Evolutionary conservation across 2,329 filamentous ascomycete species (phyloP), one percentile per base, ranked within the genome.

Genomic region (Diaporthe nobilis): DNA sequence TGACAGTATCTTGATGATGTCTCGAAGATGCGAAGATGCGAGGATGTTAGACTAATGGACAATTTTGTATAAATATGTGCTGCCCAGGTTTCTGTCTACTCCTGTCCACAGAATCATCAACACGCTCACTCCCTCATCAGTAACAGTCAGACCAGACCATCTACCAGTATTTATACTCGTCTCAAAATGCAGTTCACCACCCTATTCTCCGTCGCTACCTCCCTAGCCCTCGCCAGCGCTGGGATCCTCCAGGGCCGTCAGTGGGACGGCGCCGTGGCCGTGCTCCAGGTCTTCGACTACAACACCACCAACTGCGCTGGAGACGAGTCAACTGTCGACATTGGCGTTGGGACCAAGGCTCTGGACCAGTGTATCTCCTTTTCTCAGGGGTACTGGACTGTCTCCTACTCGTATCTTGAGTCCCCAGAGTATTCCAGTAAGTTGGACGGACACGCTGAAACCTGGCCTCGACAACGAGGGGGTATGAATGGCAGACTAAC

Each of bases 101-200:
- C n/a, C 10, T 53, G 31, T 39, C 31, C 13, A 10, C 15, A 37
- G 34, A 25, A 39, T 25, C 47, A 53, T 17, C 44, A 51, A n/a
- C 44, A 51, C 44, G 13, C 44, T 51, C 20, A 51, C 34, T 63
- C 34, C 17, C 28, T 49, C 12, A 49, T 25, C 28, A 31, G 28
- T 8, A 39, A 53, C 22, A 49, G 12, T 22, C 8, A 17, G n/a
- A 15, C 9, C n/a, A 61, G 17, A 13, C 15, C 42, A 31, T n/a
- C 31, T 25, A 3, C 2, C 6, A 7, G 17, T n/a, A n/a, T 22
- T 53, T 4, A 49, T 10, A n/a, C 28, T 67, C 31, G 22, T 17
- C 31, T 39, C 34, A 34, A 63, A 12, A 63, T 72, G 57, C 71
- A 72, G 10, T 25, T 63, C 22, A 63, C 57, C n/a, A 63, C 10